These are phyloP conservation scores for Penicillium glabrum DNA, from an alignment of 2,329 filamentous ascomycete species.

Conservation along the genomic window DNA sequence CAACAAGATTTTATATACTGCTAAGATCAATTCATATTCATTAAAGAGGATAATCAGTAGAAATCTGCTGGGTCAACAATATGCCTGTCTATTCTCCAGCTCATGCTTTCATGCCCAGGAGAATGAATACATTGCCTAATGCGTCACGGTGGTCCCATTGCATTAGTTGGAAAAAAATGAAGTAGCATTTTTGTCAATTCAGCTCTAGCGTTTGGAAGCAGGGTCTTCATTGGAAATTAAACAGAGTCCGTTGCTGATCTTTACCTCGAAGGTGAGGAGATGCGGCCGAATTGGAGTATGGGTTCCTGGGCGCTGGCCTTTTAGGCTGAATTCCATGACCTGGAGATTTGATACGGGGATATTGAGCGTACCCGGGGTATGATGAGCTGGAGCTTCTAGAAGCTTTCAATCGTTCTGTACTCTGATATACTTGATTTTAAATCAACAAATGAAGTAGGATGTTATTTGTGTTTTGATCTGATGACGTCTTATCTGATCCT, in stretches of 20 bases:
- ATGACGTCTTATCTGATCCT: background rate
- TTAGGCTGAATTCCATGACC: background rate
- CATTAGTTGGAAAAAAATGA: background rate
- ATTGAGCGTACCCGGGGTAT: background rate
- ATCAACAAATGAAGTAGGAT: background rate
- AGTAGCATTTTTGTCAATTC: background rate
- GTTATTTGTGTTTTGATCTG: background rate
- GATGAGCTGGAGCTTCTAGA: background rate
- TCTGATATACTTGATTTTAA: background rate
- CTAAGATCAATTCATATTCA: too few species aligned
- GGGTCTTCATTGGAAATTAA: background rate
- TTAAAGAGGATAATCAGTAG: background rate
- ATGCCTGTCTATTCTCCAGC: background rate
- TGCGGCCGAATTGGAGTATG: background rate
- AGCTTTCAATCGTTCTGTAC: background rate
- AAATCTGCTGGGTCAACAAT: background rate
- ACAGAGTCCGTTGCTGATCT: background rate
- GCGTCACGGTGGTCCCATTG: background rate
- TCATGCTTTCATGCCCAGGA: background rate
- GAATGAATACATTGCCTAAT: background rate
- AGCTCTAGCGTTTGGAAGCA: background rate
- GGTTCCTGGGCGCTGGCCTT: background rate
- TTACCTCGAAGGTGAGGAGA: background rate
- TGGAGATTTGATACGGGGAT: background rate
- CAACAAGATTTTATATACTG: too few species aligned